A percentile compares a stretch with the other conserved stretches of the same genome.
phyloP scores from a whole-genome alignment of 75 land plant genomes.

The Gnetum montanum region DNA sequence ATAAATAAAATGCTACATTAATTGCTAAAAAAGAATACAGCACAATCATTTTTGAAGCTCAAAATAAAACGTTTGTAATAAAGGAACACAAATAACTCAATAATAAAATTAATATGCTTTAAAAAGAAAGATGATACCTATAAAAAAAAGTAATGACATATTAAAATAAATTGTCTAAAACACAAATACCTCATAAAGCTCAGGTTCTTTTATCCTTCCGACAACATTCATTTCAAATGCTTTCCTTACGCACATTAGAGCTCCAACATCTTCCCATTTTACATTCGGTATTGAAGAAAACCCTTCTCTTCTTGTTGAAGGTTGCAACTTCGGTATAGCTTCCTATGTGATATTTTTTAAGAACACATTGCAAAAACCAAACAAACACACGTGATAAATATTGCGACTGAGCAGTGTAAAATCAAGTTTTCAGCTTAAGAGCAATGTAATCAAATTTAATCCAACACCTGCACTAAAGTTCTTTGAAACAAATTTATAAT shows the following conservation, averaged over 20 bases:
- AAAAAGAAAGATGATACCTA: neutral
- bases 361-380: neutral
- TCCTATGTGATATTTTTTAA: too few relatives aligned
- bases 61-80: neutral
- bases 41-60: neutral
- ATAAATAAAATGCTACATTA: neutral
- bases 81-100: neutral
- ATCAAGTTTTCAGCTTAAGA: too few relatives aligned
- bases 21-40: neutral
- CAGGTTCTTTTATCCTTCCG: slow-evolving; percentile 68
- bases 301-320: slow-evolving; percentile 81
- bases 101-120: neutral
- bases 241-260: slow-evolving; percentile 53
- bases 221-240: slow-evolving; percentile 67
- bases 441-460: too few relatives aligned
- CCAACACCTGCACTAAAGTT: too few relatives aligned
- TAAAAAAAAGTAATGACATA: slow-evolving; percentile 2
- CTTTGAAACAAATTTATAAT: too few relatives aligned
- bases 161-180: neutral
- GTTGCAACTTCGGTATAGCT: slow-evolving; percentile 58
- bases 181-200: slow-evolving; percentile 75
- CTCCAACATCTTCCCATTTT: slow-evolving; percentile 96
- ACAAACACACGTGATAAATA: neutral
- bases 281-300: slow-evolving; percentile 83
- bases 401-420: too few relatives aligned